Evolutionary conservation across 2,329 filamentous ascomycete species (phyloP), one percentile per base, ranked within the genome.

Genomic region (Aspergillus novofumigatus): DNA sequence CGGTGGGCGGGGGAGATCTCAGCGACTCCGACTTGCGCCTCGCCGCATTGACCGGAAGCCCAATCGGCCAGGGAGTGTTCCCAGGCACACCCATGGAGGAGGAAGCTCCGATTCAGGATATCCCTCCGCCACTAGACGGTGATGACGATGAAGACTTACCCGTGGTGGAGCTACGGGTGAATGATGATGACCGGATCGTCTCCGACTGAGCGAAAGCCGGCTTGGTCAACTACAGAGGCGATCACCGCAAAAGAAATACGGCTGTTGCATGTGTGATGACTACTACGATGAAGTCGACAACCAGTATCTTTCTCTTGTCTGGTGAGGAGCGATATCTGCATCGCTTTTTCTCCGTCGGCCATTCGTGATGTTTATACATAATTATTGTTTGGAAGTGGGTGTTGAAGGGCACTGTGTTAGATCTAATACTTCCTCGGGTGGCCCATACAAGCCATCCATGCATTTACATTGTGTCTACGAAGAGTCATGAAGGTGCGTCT

Each of bases 111-210:
- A 64, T 74, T 32, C 67, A 69, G 52, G 71, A 75, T 51, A 67
- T 75, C 17, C 66, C 69, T 26, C 61, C 64, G 9, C 63, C 64
- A 26, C 60, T 67, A 52, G 67, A 70, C 26, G 69, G 65, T 17
- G 71, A 67, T 25, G 72, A 70, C 11, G 69, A 73, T 41, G 71
- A 76, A 28, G 72, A 76, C 4, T 64, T 75, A 21, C 72, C 76
- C 3, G 76, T 78, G 35, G 69, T 76, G 51, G 76, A 78, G 62
- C 62, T 78, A 35, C 70, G 65, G 47, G 69, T 77, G 44, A 66
- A 65, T 21, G 72, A 75, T 17, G 72, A 75, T 10, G 69, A 73
- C 8, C 62, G 63, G 29, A 61, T 65, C 26, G 49, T 62, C 51
- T 64, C 63, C 48, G 64, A 66, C 41, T 61, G 11, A 47, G 44